phyloP scores from a whole-genome alignment of 148 eudicot species.

The Diospyros lotus region DNA sequence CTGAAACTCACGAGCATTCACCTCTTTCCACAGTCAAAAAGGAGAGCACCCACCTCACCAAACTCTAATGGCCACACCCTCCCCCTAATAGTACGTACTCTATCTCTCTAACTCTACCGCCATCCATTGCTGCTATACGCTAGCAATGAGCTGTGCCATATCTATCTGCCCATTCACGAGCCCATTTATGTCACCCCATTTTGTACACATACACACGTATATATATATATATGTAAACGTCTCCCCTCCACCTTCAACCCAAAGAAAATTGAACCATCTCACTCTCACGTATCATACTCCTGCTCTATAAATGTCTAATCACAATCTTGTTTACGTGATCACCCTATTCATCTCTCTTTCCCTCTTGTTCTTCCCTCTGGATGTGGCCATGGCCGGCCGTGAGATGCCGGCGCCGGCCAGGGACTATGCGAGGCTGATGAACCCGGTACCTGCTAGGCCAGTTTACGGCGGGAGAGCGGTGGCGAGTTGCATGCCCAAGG shows the following conservation, averaged over 20 bases:
- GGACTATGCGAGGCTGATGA: constrained; percentile 13
- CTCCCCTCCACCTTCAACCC: too few relatives aligned
- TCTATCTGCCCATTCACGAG: constrained; percentile 24
- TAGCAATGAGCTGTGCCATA: constrained; percentile 28
- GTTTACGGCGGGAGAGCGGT: constrained; percentile 16
- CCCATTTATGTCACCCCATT: constrained; percentile 15
- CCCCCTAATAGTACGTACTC: constrained; percentile 1
- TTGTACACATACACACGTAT: too few relatives aligned
- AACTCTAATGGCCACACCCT: constrained; percentile 16
- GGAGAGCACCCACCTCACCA: constrained; percentile 23
- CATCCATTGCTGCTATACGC: not conserved
- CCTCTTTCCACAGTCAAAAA: constrained; percentile 12
- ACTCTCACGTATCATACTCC: too few relatives aligned
- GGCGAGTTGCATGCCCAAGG: constrained; percentile 47
- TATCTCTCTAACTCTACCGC: too few relatives aligned
- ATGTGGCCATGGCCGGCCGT: constrained; percentile 19
- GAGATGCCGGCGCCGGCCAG: constrained; percentile 1
- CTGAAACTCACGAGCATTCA: constrained; percentile 42
- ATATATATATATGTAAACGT: too few relatives aligned
- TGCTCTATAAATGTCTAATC: too few relatives aligned
- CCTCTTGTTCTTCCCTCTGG: not conserved
- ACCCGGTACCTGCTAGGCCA: constrained; percentile 14
- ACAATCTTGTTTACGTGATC: too few relatives aligned
- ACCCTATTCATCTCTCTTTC: not conserved
- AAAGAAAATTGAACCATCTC: too few relatives aligned